Conservation (phyloP, 805 yeast species). For the Yarrowia keelungensis region DNA sequence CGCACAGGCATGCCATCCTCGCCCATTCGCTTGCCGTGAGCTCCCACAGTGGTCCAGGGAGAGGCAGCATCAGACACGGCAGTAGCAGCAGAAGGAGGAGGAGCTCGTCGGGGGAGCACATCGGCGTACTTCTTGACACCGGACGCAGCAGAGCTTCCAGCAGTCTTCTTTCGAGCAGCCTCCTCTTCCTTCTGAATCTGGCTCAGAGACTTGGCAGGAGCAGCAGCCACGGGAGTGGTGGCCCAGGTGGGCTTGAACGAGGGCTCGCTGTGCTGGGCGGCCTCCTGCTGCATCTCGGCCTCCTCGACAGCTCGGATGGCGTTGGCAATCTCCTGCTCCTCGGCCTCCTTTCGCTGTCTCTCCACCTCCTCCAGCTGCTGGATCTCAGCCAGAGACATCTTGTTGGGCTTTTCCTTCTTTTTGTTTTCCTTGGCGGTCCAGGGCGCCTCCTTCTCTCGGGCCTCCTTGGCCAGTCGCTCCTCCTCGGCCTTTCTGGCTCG, state of each 20-base stretch:
- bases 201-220: constrained; percentile 49
- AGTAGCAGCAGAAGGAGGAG: constrained; percentile 12
- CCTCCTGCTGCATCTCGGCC: constrained; percentile 45
- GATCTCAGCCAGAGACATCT: constrained; percentile 48
- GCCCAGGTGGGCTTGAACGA: constrained; percentile 41
- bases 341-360: constrained; percentile 41
- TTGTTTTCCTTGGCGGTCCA: constrained; percentile 43
- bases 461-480: constrained; percentile 29
- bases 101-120: constrained; percentile 30
- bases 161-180: constrained; percentile 42
- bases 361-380: constrained; percentile 48
- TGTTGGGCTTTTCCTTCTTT: constrained; percentile 39
- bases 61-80: neutral
- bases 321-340: constrained; percentile 39
- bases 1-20: constrained; percentile 23
- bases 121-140: constrained; percentile 26
- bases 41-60: constrained; percentile 34
- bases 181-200: constrained; percentile 53
- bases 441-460: constrained; percentile 44
- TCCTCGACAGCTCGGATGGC: constrained; percentile 13
- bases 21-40: constrained; percentile 33
- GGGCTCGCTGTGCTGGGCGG: constrained; percentile 19
- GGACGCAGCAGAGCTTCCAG: constrained; percentile 8
- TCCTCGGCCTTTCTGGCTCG: constrained; percentile 15
- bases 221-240: constrained; percentile 41